These are phyloP conservation scores for Mycena floridula DNA, from an alignment of 768 basidiomycete species.

Conservation along the genomic window DNA sequence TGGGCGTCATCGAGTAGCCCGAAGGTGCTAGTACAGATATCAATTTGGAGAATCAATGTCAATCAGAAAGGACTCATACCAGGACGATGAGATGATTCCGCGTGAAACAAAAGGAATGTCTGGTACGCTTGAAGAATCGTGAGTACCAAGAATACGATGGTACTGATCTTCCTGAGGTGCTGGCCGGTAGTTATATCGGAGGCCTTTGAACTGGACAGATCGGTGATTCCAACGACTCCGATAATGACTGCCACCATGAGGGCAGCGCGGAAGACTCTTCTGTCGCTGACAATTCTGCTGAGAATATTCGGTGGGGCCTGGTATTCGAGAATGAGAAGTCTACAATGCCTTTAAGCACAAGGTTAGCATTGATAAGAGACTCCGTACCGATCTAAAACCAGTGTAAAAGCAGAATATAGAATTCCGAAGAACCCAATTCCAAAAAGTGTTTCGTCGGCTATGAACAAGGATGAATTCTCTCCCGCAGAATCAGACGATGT, in stretches of 20 bases:
- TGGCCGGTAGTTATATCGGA: slow-evolving; percentile 10
- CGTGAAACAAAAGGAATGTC: slow-evolving; percentile 15
- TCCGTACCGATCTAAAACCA: slow-evolving; percentile 35
- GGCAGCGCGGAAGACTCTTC: slow-evolving; percentile 22
- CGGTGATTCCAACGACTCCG: slow-evolving; percentile 24
- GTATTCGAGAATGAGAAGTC: slow-evolving; percentile 10
- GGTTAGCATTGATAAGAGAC: slow-evolving; percentile 1
- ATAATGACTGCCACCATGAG: slow-evolving; percentile 24
- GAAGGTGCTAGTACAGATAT: background rate
- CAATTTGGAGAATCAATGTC: background rate
- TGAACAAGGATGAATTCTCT: slow-evolving; percentile 25
- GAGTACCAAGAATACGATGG: slow-evolving; percentile 29
- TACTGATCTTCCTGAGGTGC: slow-evolving; percentile 26
- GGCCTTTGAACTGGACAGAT: slow-evolving; percentile 11
- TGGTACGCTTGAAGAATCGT: slow-evolving; percentile 27
- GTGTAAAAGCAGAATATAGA: slow-evolving; percentile 33
- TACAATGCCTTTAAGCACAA: slow-evolving; percentile 9
- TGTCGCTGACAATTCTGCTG: slow-evolving; percentile 19
- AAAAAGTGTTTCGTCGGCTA: slow-evolving; percentile 31
- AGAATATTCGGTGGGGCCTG: background rate
- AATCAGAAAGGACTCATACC: slow-evolving; percentile 10
- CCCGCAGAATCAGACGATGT: slow-evolving; percentile 24
- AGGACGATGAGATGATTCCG: slow-evolving; percentile 14
- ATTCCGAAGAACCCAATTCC: slow-evolving; percentile 39
- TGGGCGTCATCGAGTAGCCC: slow-evolving; percentile 3